These are phyloP conservation scores for Ocimum tenuiflorum DNA, from an alignment of 257 asterid species.

Conservation along the genomic window DNA sequence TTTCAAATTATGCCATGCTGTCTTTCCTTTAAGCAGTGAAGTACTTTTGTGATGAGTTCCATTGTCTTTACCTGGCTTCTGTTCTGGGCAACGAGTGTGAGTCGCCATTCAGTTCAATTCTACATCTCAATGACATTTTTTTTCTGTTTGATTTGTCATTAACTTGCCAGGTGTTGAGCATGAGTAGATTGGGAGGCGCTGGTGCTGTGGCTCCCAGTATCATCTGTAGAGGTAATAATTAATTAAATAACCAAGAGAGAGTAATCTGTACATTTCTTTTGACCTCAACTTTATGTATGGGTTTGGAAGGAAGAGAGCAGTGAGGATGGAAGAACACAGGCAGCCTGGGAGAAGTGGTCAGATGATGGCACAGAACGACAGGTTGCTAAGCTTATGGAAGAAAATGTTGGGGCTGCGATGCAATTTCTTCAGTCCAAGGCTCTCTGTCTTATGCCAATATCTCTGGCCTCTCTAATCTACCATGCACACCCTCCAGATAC, in stretches of 20 bases:
- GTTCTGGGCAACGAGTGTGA: not conserved
- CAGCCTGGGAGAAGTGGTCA: conserved; percentile 99
- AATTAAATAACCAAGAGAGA: not conserved
- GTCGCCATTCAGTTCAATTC: not conserved
- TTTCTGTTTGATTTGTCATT: not conserved
- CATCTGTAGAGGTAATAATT: conserved; percentile 61
- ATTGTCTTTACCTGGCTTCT: conserved; percentile 6
- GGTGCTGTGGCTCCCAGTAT: conserved; percentile 96
- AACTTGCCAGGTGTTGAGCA: conserved; percentile 79
- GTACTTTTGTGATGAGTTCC: conserved; percentile 2
- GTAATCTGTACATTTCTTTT: not conserved
- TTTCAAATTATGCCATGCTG: too few species aligned
- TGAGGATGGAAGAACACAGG: conserved; percentile 62
- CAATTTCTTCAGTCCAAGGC: conserved; percentile 96
- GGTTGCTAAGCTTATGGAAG: conserved; percentile 98
- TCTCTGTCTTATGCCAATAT: conserved; percentile 92
- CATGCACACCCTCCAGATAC: conserved; percentile 72
- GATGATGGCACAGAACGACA: conserved; percentile 94
- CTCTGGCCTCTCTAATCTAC: conserved; percentile 87
- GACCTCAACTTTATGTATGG: not conserved
- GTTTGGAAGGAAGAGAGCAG: conserved; percentile 54
- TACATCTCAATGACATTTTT: not conserved
- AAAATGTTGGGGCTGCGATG: conserved; percentile 96
- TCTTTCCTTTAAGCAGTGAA: not conserved
- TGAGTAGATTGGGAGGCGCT: conserved; percentile 98